phyloP scores from a whole-genome alignment of 2,329 filamentous ascomycete genomes.

The Botryotinia convoluta region DNA sequence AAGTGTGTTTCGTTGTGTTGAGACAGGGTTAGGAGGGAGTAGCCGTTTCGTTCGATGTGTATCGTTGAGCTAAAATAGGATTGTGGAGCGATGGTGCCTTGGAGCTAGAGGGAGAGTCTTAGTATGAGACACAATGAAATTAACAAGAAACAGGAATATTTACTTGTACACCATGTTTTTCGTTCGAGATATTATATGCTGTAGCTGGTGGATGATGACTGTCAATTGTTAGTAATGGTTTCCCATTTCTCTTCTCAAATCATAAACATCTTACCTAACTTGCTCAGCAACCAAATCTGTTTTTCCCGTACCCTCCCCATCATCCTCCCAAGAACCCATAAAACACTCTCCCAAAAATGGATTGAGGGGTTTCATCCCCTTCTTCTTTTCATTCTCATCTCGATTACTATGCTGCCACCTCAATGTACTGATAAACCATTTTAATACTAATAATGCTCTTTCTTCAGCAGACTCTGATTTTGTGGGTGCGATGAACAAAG shows the following conservation, averaged over 20 bases:
- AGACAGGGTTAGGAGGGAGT: slow-evolving; percentile 77
- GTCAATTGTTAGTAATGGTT: not conserved
- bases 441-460: slow-evolving; percentile 22
- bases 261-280: slow-evolving; percentile 57
- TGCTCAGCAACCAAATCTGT: slow-evolving; percentile 91
- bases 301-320: slow-evolving; percentile 56
- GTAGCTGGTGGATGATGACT: slow-evolving; percentile 92
- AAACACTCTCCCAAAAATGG: slow-evolving; percentile 95
- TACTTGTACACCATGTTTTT: slow-evolving; percentile 66
- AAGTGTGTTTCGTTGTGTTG: slow-evolving; percentile 61
- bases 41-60: slow-evolving; percentile 89
- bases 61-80: slow-evolving; percentile 91
- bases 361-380: slow-evolving; percentile 96
- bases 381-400: slow-evolving; percentile 67
- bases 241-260: slow-evolving; percentile 6
- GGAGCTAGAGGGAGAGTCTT: slow-evolving; percentile 44
- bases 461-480: slow-evolving; percentile 68
- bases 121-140: not conserved
- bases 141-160: not conserved
- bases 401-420: slow-evolving; percentile 73
- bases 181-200: slow-evolving; percentile 87
- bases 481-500: slow-evolving; percentile 77
- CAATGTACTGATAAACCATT: slow-evolving; percentile 92
- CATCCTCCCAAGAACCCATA: slow-evolving; percentile 83
- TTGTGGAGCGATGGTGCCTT: slow-evolving; percentile 93